Evolutionary conservation across 768 basidiomycete genomes (phyloP), one percentile per base, ranked within the genome.

Genomic region (Hebeloma cylindrosporum): DNA sequence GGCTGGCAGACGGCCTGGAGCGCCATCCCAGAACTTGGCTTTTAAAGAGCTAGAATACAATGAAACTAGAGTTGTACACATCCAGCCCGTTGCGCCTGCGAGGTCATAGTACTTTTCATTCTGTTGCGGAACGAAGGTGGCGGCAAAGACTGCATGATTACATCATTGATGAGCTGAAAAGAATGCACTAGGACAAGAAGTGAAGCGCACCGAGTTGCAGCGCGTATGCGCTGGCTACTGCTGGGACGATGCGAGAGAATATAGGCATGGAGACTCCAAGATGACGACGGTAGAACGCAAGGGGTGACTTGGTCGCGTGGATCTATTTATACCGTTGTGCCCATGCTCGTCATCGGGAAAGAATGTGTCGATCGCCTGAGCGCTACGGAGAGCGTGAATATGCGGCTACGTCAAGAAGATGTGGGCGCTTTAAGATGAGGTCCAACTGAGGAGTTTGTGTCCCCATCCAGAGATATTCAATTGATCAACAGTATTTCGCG

Each of bases 81-180:
- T 60, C 68, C 84, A 89, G 3, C 86, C 86, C 3, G 78, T 34
- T 0, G 82, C 71, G 14, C 86, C 87, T 20, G 77, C 71, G 1
- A 88, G 62, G 58, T 89, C 85, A 51, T 79, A 89, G 56, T 70
- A 85, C 51, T 65, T 80, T 36, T 88, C 85, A 39, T 77, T 77
- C 29, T 80, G 71, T 46, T 72, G 75, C 2, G 85, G 87, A 3
- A 88, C 79, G 46, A 83, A 84, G 14, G 84, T 63, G 4, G 73
- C 43, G 1, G 83, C 86, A 39, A 78, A 73, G 4, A 71, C 78
- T 79, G 44, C 11, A 16, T n/a, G 37, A 27, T 18, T 4, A 13
- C 10, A 7, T n/a, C 14, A 13, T 20, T 23, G 33, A 42, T n/a
- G 7, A 11, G 34, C 13, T 26, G 35, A 14, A 18, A 23, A 21